phyloP scores from a whole-genome alignment of 495 filamentous ascomycete species.

The Aspergillus bridgeri region DNA sequence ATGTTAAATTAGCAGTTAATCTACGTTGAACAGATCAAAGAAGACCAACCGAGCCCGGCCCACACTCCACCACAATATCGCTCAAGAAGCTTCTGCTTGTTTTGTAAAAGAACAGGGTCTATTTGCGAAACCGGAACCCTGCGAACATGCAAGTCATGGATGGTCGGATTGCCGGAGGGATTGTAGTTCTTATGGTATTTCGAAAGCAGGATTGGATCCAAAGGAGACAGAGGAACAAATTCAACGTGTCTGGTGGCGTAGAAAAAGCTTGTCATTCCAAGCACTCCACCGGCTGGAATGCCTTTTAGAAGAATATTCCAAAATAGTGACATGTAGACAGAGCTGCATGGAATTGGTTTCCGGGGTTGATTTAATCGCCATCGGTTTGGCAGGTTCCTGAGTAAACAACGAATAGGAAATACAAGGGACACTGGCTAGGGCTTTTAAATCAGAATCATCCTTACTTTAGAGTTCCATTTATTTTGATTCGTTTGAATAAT shows the following conservation, averaged over 20 bases:
- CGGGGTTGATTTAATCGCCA: no score
- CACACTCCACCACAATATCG: constrained; percentile 56
- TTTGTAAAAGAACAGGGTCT: constrained; percentile 51
- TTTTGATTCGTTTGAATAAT: background rate
- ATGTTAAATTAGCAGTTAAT: background rate
- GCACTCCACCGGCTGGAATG: background rate
- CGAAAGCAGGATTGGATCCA: constrained; percentile 51
- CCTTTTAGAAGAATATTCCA: background rate
- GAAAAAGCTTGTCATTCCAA: constrained; percentile 1
- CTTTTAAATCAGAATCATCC: background rate
- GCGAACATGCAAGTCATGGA: constrained; percentile 53
- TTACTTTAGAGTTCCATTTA: background rate
- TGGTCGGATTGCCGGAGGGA: constrained; percentile 49
- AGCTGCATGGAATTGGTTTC: background rate
- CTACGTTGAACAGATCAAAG: background rate
- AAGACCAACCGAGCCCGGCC: constrained; percentile 47
- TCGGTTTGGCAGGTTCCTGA: background rate
- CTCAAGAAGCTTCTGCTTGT: constrained; percentile 42
- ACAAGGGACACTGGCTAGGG: background rate
- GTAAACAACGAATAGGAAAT: background rate
- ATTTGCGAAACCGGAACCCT: constrained; percentile 53
- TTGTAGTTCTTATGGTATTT: constrained; percentile 49
- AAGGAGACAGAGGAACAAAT: constrained; percentile 32
- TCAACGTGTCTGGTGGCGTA: constrained; percentile 12
- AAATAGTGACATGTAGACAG: background rate